A percentile compares a stretch with the other conserved stretches of the same genome.
Conservation (phyloP, 495 filamentous ascomycete species). For the Penicillium turbatum region DNA sequence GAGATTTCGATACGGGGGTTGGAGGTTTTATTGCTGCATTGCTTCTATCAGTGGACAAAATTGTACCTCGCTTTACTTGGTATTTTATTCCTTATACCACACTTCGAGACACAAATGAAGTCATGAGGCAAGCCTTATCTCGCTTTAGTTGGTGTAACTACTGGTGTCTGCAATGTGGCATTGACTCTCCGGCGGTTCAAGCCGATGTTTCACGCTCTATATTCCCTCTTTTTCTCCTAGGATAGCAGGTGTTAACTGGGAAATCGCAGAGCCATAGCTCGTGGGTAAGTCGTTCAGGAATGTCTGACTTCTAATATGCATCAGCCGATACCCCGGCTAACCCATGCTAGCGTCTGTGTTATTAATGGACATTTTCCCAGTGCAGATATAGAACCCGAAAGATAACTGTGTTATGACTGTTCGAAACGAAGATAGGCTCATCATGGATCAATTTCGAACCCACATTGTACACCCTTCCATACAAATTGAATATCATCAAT, state of each 20-base stretch:
- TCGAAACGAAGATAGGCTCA: too few relatives aligned
- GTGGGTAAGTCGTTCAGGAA: too few relatives aligned
- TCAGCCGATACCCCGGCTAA: not conserved
- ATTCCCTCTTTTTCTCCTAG: too few relatives aligned
- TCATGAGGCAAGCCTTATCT: not conserved
- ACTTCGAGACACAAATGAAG: too few relatives aligned
- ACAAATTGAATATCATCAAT: not conserved
- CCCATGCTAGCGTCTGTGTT: not conserved
- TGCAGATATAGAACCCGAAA: too few relatives aligned
- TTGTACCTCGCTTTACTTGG: too few relatives aligned
- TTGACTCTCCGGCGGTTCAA: not conserved
- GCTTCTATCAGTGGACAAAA: not conserved
- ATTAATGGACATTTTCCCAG: too few relatives aligned
- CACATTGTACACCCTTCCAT: not conserved
- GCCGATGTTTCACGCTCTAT: not conserved
- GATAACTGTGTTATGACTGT: too few relatives aligned
- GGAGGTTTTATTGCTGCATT: not conserved
- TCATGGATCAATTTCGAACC: not conserved
- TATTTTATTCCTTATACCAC: too few relatives aligned
- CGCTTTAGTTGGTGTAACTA: not conserved
- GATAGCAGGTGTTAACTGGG: not conserved
- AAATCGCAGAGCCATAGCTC: too few relatives aligned
- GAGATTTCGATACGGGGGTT: not conserved
- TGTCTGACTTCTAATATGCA: not conserved
- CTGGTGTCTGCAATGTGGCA: not conserved